Conservation (phyloP, 2,329 filamentous ascomycete species). For the Atkinsonella hypoxylon region DNA sequence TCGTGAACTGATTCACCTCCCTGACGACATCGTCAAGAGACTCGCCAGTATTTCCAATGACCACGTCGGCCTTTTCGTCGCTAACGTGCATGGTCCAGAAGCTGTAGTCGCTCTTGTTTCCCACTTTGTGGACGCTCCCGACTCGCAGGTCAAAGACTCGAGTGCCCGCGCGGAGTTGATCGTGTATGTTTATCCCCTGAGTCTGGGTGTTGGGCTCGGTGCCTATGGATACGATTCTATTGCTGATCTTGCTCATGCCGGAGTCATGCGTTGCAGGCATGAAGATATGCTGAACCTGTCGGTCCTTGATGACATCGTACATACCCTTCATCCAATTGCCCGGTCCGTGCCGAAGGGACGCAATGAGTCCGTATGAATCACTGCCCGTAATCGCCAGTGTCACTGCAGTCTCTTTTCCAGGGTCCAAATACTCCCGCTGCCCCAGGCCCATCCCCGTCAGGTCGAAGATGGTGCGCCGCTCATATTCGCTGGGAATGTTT, state of each 20-base stretch:
- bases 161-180: slow-evolving; percentile 32
- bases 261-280: slow-evolving; percentile 38
- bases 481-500: slow-evolving; percentile 16
- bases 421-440: slow-evolving; percentile 21
- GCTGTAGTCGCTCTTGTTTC: slow-evolving; percentile 11
- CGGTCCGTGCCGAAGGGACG: slow-evolving; percentile 16
- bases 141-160: slow-evolving; percentile 37
- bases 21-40: slow-evolving; percentile 28
- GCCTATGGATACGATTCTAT: slow-evolving; percentile 22
- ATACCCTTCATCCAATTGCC: slow-evolving; percentile 22
- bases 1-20: slow-evolving; percentile 33
- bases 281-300: slow-evolving; percentile 30
- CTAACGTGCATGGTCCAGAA: slow-evolving; percentile 32
- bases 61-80: slow-evolving; percentile 19
- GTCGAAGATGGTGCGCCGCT: slow-evolving; percentile 17
- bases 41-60: slow-evolving; percentile 34
- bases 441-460: slow-evolving; percentile 20
- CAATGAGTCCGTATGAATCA: slow-evolving; percentile 18
- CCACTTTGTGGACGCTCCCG: slow-evolving; percentile 15
- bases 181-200: slow-evolving; percentile 30
- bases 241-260: slow-evolving; percentile 32
- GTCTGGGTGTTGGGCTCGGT: slow-evolving; percentile 30
- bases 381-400: slow-evolving; percentile 25
- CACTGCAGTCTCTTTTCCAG: slow-evolving; percentile 18
- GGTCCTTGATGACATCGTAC: slow-evolving; percentile 21